Evolutionary conservation across 139 green algal genomes (phyloP).

Genomic region (Bryopsis sp.): DNA sequence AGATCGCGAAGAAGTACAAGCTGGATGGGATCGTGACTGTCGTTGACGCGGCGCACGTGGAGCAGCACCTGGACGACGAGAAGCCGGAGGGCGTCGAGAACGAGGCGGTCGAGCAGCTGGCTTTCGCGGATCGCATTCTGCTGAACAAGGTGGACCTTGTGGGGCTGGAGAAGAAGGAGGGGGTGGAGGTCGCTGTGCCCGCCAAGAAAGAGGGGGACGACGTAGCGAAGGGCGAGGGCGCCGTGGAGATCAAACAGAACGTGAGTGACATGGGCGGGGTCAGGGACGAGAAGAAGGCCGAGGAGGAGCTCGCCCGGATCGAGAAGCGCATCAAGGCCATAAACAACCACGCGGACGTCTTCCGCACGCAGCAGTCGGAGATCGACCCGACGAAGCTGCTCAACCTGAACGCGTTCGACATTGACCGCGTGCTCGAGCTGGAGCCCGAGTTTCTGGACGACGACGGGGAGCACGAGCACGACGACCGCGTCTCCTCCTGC

Average conservation of each 20-base stretch:
- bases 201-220: slow-evolving; percentile 67
- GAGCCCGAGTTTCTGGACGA: slow-evolving; percentile 62
- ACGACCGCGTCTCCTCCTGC: slow-evolving; percentile 60
- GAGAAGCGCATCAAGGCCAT: slow-evolving; percentile 44
- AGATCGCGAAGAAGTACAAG: slow-evolving; percentile 59
- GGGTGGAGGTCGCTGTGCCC: slow-evolving; percentile 33
- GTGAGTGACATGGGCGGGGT: too few relatives aligned
- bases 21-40: slow-evolving; percentile 77
- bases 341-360: slow-evolving; percentile 55
- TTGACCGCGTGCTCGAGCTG: slow-evolving; percentile 56
- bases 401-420: slow-evolving; percentile 36
- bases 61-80: slow-evolving; percentile 33
- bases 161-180: slow-evolving; percentile 25
- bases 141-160: slow-evolving; percentile 83
- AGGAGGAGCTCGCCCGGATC: slow-evolving; percentile 29
- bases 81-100: slow-evolving; percentile 42
- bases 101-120: slow-evolving; percentile 67
- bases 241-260: too few relatives aligned
- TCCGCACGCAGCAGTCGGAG: slow-evolving; percentile 39
- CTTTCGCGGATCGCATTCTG: slow-evolving; percentile 78
- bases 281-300: too few relatives aligned
- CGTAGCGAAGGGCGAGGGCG: too few relatives aligned
- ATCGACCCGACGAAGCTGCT: slow-evolving; percentile 62
- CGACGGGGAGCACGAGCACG: slow-evolving; percentile 55
- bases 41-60: slow-evolving; percentile 67